Evolutionary conservation across 352 stramenopile species (phyloP).

Genomic region (Pilasporangium apinafurcum): DNA sequence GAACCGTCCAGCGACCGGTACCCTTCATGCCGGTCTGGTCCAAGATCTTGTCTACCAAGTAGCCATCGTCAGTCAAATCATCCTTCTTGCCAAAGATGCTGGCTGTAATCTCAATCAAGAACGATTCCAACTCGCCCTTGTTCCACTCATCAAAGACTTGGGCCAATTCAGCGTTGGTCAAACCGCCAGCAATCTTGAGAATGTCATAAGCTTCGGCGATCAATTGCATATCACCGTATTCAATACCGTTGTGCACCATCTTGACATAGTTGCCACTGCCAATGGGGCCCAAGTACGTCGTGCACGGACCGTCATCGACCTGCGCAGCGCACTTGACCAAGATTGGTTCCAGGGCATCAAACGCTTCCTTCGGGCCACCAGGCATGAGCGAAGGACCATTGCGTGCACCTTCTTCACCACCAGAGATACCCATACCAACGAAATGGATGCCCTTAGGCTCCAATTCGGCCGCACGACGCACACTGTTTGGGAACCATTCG

Average conservation of each 20-base stretch:
- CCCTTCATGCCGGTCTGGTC: constrained; percentile 99
- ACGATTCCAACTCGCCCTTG: constrained; percentile 93
- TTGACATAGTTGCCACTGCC: constrained; percentile 99
- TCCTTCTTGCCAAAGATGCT: constrained; percentile 98
- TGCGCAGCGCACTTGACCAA: constrained; percentile 96
- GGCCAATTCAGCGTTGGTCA: constrained; percentile 89
- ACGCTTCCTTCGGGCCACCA: constrained; percentile 93
- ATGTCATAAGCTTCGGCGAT: constrained; percentile 99
- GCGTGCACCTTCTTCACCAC: constrained; percentile 96
- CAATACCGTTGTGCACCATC: constrained; percentile 99
- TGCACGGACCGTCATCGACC: constrained; percentile 93
- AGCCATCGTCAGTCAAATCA: constrained; percentile 84
- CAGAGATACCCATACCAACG: constrained; percentile 98
- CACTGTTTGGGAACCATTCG: constrained; percentile 98
- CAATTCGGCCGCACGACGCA: constrained; percentile 91
- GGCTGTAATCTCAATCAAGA: constrained; percentile 99
- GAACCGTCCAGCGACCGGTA: constrained; percentile 95
- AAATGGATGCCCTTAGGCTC: constrained; percentile 95
- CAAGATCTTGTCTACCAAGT: constrained; percentile 95
- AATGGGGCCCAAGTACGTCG: constrained; percentile 94
- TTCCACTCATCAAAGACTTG: constrained; percentile 98
- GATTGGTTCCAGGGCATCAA: constrained; percentile 95
- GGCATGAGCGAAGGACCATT: constrained; percentile 99
- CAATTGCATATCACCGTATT: constrained; percentile 99
- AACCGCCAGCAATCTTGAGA: constrained; percentile 89